Evolutionary conservation across 495 filamentous ascomycete species (phyloP).

Genomic region (Pyrenopolyporus hunteri): DNA sequence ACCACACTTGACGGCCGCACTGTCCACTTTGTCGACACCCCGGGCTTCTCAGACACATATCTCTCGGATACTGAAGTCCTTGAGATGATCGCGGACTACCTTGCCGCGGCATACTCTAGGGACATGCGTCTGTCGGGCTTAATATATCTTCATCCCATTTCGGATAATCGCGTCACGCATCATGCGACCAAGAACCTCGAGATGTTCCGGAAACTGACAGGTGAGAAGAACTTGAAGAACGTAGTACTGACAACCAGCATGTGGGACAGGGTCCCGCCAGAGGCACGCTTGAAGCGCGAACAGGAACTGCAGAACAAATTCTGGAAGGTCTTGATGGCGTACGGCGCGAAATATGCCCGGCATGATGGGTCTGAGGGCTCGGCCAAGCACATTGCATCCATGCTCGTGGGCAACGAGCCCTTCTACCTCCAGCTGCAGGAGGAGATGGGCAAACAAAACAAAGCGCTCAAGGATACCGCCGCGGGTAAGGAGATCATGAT

Average conservation of each 20-base stretch:
- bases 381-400: slow-evolving; percentile 37
- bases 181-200: slow-evolving; percentile 49
- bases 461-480: slow-evolving; percentile 43
- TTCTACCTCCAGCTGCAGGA: slow-evolving; percentile 47
- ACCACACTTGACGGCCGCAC: slow-evolving; percentile 29
- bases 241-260: slow-evolving; percentile 54
- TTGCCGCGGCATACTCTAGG: slow-evolving; percentile 32
- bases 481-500: slow-evolving; percentile 43
- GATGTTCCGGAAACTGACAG: slow-evolving; percentile 56
- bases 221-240: slow-evolving; percentile 44
- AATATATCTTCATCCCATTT: slow-evolving; percentile 57
- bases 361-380: slow-evolving; percentile 40
- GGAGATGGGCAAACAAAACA: slow-evolving; percentile 45
- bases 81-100: slow-evolving; percentile 44
- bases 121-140: slow-evolving; percentile 41
- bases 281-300: slow-evolving; percentile 43
- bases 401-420: slow-evolving; percentile 28
- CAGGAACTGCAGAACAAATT: slow-evolving; percentile 48
- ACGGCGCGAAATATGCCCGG: slow-evolving; percentile 36
- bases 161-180: slow-evolving; percentile 47
- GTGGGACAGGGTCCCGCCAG: slow-evolving; percentile 47
- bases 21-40: slow-evolving; percentile 49
- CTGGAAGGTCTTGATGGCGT: slow-evolving; percentile 47
- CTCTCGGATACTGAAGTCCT: slow-evolving; percentile 49
- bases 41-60: slow-evolving; percentile 54